A percentile compares a stretch with the other conserved stretches of the same genome.
Conservation (phyloP, 331 rosid species). For the Stylosanthes scabra region DNA sequence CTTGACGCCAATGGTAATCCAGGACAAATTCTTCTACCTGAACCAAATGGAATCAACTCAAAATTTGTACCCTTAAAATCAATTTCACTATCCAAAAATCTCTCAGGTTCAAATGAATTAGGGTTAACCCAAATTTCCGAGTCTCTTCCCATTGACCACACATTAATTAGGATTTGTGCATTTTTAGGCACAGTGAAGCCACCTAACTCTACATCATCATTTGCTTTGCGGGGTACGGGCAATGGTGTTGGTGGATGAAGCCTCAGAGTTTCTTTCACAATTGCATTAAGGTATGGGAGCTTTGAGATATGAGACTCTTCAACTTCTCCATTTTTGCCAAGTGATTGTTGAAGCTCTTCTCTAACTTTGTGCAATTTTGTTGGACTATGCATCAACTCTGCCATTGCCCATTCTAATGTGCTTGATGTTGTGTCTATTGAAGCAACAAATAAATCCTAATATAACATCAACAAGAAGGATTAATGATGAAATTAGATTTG, state of each 20-base stretch:
- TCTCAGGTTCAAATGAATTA: conserved; percentile 22
- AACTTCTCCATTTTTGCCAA: background rate
- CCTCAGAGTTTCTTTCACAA: conserved; percentile 25
- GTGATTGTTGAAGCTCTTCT: background rate
- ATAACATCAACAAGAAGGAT: background rate
- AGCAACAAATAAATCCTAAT: conserved; percentile 8
- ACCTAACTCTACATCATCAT: conserved; percentile 3
- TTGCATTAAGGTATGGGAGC: conserved; percentile 13
- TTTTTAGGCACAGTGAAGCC: conserved; percentile 14
- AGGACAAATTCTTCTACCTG: conserved; percentile 29
- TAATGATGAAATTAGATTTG: no score
- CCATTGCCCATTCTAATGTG: conserved; percentile 17
- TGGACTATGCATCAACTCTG: conserved; percentile 15
- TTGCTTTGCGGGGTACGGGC: conserved; percentile 20
- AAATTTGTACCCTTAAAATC: conserved; percentile 17
- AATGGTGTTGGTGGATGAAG: conserved; percentile 24
- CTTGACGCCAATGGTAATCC: conserved; percentile 26
- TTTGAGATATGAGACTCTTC: conserved; percentile 1
- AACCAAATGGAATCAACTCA: conserved; percentile 28
- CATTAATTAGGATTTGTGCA: conserved; percentile 16
- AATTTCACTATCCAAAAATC: conserved; percentile 12
- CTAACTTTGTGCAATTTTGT: background rate
- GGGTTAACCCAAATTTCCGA: conserved; percentile 4
- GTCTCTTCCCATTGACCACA: conserved; percentile 26
- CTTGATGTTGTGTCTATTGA: conserved; percentile 20